Base-by-base conservation (phyloP, 495 filamentous ascomycete species). In the Gamarada debralockiae region DNA sequence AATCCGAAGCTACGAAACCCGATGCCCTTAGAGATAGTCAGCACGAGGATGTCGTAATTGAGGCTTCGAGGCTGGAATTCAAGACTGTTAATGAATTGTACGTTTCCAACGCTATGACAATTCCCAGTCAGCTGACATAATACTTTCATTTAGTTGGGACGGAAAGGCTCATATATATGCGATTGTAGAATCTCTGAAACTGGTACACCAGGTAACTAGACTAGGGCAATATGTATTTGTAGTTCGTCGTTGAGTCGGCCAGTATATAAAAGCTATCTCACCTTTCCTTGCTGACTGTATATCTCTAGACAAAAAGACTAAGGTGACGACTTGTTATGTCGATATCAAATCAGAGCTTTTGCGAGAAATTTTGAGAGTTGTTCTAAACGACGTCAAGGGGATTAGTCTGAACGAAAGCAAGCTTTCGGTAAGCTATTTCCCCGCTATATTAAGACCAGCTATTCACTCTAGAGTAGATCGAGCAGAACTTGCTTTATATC, bases 171-270 rank as follows among this genome's bases (percentile, higher is more conserved):
- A 90, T 62, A 84, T 87, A 57, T 92, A 85, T 68, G 87, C 86
- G 65, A 77, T 89, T 34, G 86, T 81, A 37, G 86, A 92, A 61
- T 91, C 85, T 10, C 13, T 80, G 89, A 51, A 79, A 85, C 47
- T 67, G 73, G 0, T 75, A 76, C 43, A 80, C 79, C 20, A 78
- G 85, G 33, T 34, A 15, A 47, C 39, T 41, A 83, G 90, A 58
- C 92, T 87, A 61, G 82, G 90, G 57, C 78, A 89, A 53, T 92
- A 86, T 64, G 77, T 91, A 29, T 96, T 96, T 70, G 88, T 87
- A 20, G 86, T 95, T 10, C 81, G 89, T 18, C n/a, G 12, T 3
- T 29, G 43, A 8, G 29, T 48, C 27, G 43, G 52, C 40, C 3
- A 39, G 52, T 48, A 48, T 18, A 4, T 21, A 10, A 51, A 20